These are phyloP conservation scores for Coemansia erecta DNA, from an alignment of 192 early-diverging fungal genomes.

Conservation along the genomic window DNA sequence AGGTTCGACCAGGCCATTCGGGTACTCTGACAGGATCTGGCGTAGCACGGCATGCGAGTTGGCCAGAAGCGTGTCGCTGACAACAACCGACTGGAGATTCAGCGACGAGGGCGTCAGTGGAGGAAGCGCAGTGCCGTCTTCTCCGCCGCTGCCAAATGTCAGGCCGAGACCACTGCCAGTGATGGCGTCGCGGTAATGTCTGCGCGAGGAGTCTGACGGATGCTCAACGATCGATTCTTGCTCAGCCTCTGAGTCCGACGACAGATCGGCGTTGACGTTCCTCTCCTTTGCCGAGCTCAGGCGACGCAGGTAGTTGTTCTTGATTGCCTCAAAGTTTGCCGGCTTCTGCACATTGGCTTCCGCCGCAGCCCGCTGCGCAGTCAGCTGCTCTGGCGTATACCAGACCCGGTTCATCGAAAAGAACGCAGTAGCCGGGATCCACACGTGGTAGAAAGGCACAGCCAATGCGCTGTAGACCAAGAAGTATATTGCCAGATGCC, in stretches of 20 bases:
- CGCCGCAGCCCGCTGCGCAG: constrained; percentile 21
- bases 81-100: constrained; percentile 6
- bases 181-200: constrained; percentile 1
- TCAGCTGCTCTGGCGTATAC: constrained; percentile 36
- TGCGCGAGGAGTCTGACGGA: constrained; percentile 9
- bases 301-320: constrained; percentile 33
- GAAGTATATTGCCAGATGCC: constrained; percentile 35
- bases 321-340: constrained; percentile 41
- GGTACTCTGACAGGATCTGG: constrained; percentile 20
- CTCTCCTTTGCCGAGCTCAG: constrained; percentile 16
- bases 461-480: constrained; percentile 44
- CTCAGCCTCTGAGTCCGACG: constrained; percentile 42
- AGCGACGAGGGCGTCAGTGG: background rate
- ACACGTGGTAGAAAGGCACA: constrained; percentile 46
- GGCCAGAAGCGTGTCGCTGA: constrained; percentile 15
- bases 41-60: constrained; percentile 17
- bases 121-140: background rate
- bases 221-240: constrained; percentile 11
- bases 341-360: constrained; percentile 30
- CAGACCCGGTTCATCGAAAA: constrained; percentile 53
- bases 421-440: constrained; percentile 48
- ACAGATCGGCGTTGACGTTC: constrained; percentile 6
- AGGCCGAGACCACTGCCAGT: constrained; percentile 4
- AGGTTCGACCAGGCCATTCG: constrained; percentile 15
- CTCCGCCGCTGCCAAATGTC: background rate